A percentile compares a stretch with the other conserved stretches of the same genome.
Evolutionary conservation across 371 early-diverging fungal species (phyloP).

Genomic region (Enterospora canceri): DNA sequence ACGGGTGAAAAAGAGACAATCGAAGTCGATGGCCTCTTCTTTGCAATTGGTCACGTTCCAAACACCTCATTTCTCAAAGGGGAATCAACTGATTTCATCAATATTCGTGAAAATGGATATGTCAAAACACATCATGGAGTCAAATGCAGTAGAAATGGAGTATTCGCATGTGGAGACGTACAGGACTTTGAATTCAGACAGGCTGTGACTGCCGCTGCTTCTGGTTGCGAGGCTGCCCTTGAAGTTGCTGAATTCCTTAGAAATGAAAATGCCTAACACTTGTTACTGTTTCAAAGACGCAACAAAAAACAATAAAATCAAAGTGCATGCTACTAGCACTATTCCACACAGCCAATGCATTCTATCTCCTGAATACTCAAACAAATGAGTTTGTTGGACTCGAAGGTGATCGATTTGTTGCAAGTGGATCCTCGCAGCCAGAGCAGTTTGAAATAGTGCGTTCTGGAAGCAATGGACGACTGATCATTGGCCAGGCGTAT

Average conservation of each 20-base stretch:
- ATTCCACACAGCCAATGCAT: no score
- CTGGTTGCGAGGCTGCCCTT: slow-evolving; percentile 50
- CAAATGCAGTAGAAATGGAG: slow-evolving; percentile 69
- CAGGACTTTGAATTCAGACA: slow-evolving; percentile 83
- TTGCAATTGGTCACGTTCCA: slow-evolving; percentile 91
- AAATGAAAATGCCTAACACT: slow-evolving; percentile 1
- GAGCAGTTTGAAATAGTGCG: neutral
- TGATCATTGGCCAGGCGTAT: neutral
- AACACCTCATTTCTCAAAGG: slow-evolving; percentile 60
- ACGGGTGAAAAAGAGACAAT: slow-evolving; percentile 57
- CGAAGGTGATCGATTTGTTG: neutral
- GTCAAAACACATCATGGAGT: slow-evolving; percentile 64
- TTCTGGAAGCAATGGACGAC: no score
- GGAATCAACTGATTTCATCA: slow-evolving; percentile 56
- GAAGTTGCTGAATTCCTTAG: slow-evolving; percentile 5
- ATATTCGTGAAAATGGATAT: slow-evolving; percentile 72
- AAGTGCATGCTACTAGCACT: no score
- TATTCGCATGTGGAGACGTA: slow-evolving; percentile 94
- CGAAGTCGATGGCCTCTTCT: slow-evolving; percentile 77
- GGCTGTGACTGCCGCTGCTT: slow-evolving; percentile 63
- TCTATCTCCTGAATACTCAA: neutral
- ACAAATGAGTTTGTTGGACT: neutral
- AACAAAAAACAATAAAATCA: neutral
- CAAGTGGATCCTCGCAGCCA: neutral
- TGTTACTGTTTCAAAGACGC: neutral